A percentile compares a stretch with the other conserved stretches of the same genome.
Evolutionary conservation across 805 yeast genomes (phyloP).

Genomic region (Komagataella kurtzmanii): DNA sequence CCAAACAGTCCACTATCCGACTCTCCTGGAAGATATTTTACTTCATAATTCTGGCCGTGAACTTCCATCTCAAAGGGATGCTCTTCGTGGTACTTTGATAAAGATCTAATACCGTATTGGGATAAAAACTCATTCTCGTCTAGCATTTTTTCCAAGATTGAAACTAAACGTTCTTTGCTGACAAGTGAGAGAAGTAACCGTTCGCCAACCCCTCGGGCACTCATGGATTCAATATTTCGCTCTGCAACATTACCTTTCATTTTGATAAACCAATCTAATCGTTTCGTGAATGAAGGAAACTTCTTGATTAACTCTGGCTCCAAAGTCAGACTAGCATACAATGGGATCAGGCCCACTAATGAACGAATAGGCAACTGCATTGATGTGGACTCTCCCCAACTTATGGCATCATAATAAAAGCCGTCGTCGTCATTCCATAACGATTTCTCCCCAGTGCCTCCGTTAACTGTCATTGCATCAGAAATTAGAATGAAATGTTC

Average conservation of each 20-base stretch:
- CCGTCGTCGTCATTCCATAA: conserved; percentile 86
- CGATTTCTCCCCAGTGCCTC: conserved; percentile 37
- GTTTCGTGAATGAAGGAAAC: conserved; percentile 71
- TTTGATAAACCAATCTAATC: conserved; percentile 74
- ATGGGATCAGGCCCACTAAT: conserved; percentile 81
- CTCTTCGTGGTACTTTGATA: conserved; percentile 75
- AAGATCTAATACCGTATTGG: conserved; percentile 74
- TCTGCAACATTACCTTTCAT: conserved; percentile 57
- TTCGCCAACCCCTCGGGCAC: conserved; percentile 66
- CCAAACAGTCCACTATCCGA: conserved; percentile 92
- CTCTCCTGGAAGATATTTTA: conserved; percentile 74
- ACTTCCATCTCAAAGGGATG: conserved; percentile 80
- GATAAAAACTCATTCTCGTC: conserved; percentile 82
- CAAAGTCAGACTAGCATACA: conserved; percentile 77
- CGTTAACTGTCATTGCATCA: conserved; percentile 70
- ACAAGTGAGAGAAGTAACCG: conserved; percentile 71
- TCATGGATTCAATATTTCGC: conserved; percentile 81
- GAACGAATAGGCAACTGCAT: conserved; percentile 77
- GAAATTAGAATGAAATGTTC: conserved; percentile 87
- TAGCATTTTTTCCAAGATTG: conserved; percentile 67
- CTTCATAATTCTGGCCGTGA: conserved; percentile 56
- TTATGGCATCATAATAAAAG: conserved; percentile 83
- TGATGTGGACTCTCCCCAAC: conserved; percentile 57
- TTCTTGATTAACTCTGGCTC: conserved; percentile 71
- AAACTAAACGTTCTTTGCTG: conserved; percentile 60